Evolutionary conservation across 352 stramenopile species (phyloP), one percentile per base, ranked within the genome.

Genomic region (Pythium aquatile): DNA sequence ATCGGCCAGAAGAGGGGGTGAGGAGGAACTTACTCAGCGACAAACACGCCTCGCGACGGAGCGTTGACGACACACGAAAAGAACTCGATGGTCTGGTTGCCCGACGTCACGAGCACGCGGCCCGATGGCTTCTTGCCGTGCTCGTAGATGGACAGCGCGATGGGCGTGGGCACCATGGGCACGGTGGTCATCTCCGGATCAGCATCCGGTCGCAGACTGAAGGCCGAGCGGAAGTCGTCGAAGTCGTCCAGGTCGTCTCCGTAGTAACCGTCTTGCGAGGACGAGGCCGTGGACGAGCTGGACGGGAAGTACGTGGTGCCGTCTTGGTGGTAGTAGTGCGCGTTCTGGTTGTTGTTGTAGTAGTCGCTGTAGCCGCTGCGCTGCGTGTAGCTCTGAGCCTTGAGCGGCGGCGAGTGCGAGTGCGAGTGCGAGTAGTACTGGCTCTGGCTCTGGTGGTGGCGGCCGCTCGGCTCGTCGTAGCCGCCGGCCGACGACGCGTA

Each of bases 41-140:
- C 77, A 49, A 83, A 75, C 66, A 90, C 76, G 75, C 81, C 87
- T 63, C 78, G 75, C 58, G 75, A 75, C 10, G 85, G 85, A 33
- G 78, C 82, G 47, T 94, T 94, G 14, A 88, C 81, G n/a, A 77
- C 80, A 62, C 81, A 81, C 28, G 82, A 88, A 68, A 93, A 94
- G 65, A 94, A 90, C 74, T 94, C 85, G 68, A 94, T 75, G 39
- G 85, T 93, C 73, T 94, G 85, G 69, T 94, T 91, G 49, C 83
- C 73, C 7, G 78, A 74, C 30, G 85, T 93, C 14, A 93, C 71
- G 61, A 93, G 73, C 35, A 94, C 84, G 71, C 82, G 70, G 37
- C 85, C 85, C 3, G 81, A 90, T 40, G 85, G 85, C 69, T 79
- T 94, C 75, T 91, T 91, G 58, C 80, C 82, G 28, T 72, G 66